These are phyloP conservation scores for Entrophospora sp. DNA, from an alignment of 192 early-diverging fungal genomes.

Conservation along the genomic window DNA sequence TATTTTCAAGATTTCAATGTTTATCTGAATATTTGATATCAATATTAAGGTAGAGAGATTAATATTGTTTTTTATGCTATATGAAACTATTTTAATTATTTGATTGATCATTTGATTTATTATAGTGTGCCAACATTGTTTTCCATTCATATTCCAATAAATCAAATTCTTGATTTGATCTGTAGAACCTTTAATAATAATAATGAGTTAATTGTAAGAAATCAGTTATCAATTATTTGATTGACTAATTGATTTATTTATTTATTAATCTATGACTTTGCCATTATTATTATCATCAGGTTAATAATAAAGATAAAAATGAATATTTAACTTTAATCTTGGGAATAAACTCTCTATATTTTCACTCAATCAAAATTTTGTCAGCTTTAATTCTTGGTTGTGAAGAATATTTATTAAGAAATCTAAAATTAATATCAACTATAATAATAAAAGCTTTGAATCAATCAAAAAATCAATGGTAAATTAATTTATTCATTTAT, in stretches of 20 bases:
- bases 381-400: slow-evolving; percentile 19
- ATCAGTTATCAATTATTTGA: neutral
- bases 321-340: slow-evolving; percentile 40
- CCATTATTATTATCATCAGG: too few relatives aligned
- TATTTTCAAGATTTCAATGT: slow-evolving; percentile 27
- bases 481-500: neutral
- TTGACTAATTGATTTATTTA: neutral
- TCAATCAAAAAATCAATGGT: slow-evolving; percentile 30
- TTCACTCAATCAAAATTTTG: slow-evolving; percentile 34
- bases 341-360: slow-evolving; percentile 34
- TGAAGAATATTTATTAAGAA: slow-evolving; percentile 24
- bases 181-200: slow-evolving; percentile 39
- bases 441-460: slow-evolving; percentile 27
- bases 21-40: slow-evolving; percentile 28
- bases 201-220: slow-evolving; percentile 30
- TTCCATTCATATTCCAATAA: slow-evolving; percentile 40
- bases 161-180: slow-evolving; percentile 38
- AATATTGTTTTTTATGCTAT: slow-evolving; percentile 15
- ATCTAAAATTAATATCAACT: slow-evolving; percentile 24
- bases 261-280: too few relatives aligned
- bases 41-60: slow-evolving; percentile 32
- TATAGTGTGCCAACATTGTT: slow-evolving; percentile 32
- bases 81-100: slow-evolving; percentile 22
- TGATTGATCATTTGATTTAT: slow-evolving; percentile 17
- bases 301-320: slow-evolving; percentile 38